Evolutionary conservation across 176 grass and related monocot species (phyloP), one percentile per base, ranked within the genome.

Genomic region (Avena atlantica): DNA sequence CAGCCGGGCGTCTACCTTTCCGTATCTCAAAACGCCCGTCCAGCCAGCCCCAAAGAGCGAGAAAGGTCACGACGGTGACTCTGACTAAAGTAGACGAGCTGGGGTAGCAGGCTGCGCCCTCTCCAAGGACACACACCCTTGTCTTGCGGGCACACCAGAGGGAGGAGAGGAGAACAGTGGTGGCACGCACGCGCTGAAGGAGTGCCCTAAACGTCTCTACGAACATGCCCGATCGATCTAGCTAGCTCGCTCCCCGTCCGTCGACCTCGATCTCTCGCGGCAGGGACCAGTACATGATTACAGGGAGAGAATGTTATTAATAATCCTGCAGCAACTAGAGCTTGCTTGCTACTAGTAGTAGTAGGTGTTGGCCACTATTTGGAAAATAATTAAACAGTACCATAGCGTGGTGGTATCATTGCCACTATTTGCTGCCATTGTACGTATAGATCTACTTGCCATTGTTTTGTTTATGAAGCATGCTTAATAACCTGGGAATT

Each of bases 71-170:
- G 78, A 78, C 62, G 82, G 90, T 82, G 86, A 91, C 86, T 61
- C 70, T 3, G 70, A 91, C 81, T 91, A 91, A 88, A 91, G 78
- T 91, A 91, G 78, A 2, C 0, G 78, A 21, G 82, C 82, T 56
- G 90, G 86, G 86, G 61, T 82, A 86, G 86, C 90, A 88, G 85
- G 31, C 78, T 91, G 90, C 40, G 82, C 90, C 86, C 90, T 91
- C 82, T 71, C 62, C 86, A 19, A 88, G 86, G 86, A 73, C 90
- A 85, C 82, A 56, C 86, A 48, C 90, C 90, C 90, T 91, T 91
- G 90, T 88, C 86, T 86, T 91, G 44, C 90, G 86, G 90, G 86
- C 86, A 81, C 90, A 84, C 86, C 40, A 42, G 6, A 42, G 40
- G 40, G 70, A 21, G 65, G 74, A 17, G 2, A 45, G 5, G 49